Percentiles rank a stretch among this genome's conserved stretches.
Conservation (phyloP, 345 rosid species). For the Cochlearia excelsa region DNA sequence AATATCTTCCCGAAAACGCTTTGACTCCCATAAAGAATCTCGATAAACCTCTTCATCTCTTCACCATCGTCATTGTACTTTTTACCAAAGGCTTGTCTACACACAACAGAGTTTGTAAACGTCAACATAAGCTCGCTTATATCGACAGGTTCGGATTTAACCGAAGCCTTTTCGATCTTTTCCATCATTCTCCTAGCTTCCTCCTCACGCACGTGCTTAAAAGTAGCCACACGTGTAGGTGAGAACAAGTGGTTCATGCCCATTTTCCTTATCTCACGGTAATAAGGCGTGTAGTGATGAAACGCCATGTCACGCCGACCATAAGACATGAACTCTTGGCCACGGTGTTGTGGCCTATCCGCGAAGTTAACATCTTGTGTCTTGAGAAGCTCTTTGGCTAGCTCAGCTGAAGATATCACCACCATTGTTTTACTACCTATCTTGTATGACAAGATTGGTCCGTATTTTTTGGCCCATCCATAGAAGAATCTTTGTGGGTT, state of each 20-base stretch:
- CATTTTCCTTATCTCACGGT: slow-evolving; percentile 38
- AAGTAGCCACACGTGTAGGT: slow-evolving; percentile 34
- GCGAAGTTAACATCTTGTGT: slow-evolving; percentile 37
- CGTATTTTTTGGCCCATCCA: slow-evolving; percentile 45
- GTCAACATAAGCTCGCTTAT: slow-evolving; percentile 36
- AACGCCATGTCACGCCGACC: slow-evolving; percentile 38
- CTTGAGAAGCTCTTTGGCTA: slow-evolving; percentile 41
- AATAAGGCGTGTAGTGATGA: slow-evolving; percentile 32
- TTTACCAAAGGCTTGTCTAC: slow-evolving; percentile 41
- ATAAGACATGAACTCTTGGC: slow-evolving; percentile 28
- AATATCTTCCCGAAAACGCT: slow-evolving; percentile 30
- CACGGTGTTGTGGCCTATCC: slow-evolving; percentile 33
- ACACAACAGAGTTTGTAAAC: slow-evolving; percentile 35
- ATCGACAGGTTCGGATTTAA: slow-evolving; percentile 14
- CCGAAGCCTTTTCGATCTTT: slow-evolving; percentile 27
- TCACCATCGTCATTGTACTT: slow-evolving; percentile 38
- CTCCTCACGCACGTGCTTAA: slow-evolving; percentile 37
- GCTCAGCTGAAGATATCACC: slow-evolving; percentile 44
- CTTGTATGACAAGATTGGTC: slow-evolving; percentile 46
- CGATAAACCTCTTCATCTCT: slow-evolving; percentile 38
- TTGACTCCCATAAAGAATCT: slow-evolving; percentile 34
- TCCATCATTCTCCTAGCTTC: slow-evolving; percentile 32
- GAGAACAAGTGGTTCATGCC: slow-evolving; percentile 36
- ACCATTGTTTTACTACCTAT: slow-evolving; percentile 36
- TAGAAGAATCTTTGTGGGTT: slow-evolving; percentile 35